Evolutionary conservation across 345 rosid genomes (phyloP), one percentile per base, ranked within the genome.

Genomic region (Xanthoceras sorbifolium): DNA sequence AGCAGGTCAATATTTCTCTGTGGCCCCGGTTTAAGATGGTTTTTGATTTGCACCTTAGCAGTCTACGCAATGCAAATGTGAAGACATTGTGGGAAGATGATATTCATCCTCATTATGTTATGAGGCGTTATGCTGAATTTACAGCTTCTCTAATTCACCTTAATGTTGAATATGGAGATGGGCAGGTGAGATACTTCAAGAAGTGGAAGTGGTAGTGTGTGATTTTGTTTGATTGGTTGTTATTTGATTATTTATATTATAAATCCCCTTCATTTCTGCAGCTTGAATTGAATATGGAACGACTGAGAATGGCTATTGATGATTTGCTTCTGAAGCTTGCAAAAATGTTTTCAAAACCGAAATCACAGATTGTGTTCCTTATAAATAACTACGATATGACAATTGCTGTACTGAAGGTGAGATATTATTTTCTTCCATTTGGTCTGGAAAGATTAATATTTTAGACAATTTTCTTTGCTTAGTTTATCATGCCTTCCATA

Each of bases 11-110:
- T 84, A 91, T 96, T 34, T 82, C 98, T 72, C 82, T 96, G 68
- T 96, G 99, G 99, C 99, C 99, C 66, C 98, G 97, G 70, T 96
- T 93, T 84, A 96, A 96, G 86, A 84, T 93, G 97, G 97, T 93
- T 34, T 96, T 93, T 74, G 99, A 96, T 84, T 75, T 90, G 85
- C 98, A 96, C 74, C 89, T 96, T 82, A 89, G 86, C 84, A 93
- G 98, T 83, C 86, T 96, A 68, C 93, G 95, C 36, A 93, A 89
- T 89, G 99, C 99, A 78, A 92, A 86, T 78, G 82, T 93, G 48
- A 93, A 84, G 90, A 88, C 90, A 40, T 79, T 96, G 84, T 96
- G 97, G 99, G 98, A 96, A 82, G 99, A 96, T 86, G 99, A 96
- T 78, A 86, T 90, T 62, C 99, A 96, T 86, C 97, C 99, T 82